These are phyloP conservation scores for Rhizopogon sp. DNA, from an alignment of 768 basidiomycete genomes.

Conservation along the genomic window DNA sequence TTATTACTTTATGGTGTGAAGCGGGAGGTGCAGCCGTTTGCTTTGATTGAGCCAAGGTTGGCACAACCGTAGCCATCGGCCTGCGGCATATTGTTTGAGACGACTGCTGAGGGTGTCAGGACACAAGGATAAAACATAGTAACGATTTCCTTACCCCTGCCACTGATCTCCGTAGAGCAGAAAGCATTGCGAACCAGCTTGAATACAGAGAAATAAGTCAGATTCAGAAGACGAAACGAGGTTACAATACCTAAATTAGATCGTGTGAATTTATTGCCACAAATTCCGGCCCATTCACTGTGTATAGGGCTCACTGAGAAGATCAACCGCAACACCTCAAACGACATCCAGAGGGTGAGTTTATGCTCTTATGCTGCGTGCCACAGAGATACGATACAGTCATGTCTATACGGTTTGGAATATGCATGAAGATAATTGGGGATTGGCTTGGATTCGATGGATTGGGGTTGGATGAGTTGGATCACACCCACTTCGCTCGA, in stretches of 20 bases:
- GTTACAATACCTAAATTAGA: slow-evolving; percentile 14
- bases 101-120: not conserved
- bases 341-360: slow-evolving; percentile 37
- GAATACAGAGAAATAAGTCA: not conserved
- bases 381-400: not conserved
- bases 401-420: not conserved
- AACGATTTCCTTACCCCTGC: slow-evolving; percentile 8
- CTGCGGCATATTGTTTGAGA: slow-evolving; percentile 3
- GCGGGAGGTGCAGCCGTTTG: not conserved
- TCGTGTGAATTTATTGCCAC: slow-evolving; percentile 19
- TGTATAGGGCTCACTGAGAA: slow-evolving; percentile 2
- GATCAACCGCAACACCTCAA: slow-evolving; percentile 20
- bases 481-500: not conserved
- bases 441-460: slow-evolving; percentile 35
- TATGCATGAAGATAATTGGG: slow-evolving; percentile 18
- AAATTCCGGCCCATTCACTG: not conserved
- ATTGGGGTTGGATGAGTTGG: slow-evolving; percentile 31
- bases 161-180: slow-evolving; percentile 10
- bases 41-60: slow-evolving; percentile 1
- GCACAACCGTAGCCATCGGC: slow-evolving; percentile 8
- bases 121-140: not conserved
- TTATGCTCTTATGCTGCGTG: slow-evolving; percentile 7
- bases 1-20: not conserved
- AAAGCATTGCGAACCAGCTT: slow-evolving; percentile 11
- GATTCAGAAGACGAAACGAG: too few relatives aligned